Base-by-base conservation (phyloP, 2,329 filamentous ascomycete genomes). In the Cadophora luteo-olivacea region DNA sequence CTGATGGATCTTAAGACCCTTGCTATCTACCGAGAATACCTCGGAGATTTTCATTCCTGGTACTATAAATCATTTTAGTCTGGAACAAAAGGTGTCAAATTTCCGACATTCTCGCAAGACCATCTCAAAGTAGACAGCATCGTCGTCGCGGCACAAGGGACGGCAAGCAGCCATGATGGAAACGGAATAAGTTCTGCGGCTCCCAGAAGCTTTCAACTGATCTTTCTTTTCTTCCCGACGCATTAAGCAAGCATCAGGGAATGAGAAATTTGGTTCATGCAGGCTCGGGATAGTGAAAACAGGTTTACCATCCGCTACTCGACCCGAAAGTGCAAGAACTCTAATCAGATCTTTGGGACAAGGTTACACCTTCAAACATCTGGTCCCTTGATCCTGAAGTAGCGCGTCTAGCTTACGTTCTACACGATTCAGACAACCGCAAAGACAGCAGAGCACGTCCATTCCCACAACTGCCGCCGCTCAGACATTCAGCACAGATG, bases 401-500 rank as follows among this genome's bases (percentile, higher is more conserved):
- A 60, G 36, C 33, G 57, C 22, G 57, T 41, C 12, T 60, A 25
- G 36, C 11, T 19, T 8, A 49, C 7, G 45, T 38, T 11, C 22
- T 25, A 36, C 33, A 49, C n/a, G 45, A 49, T 49, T 24, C 55
- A 38, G 19, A 58, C 11, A 25, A 25, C 41, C 9, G 22, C 36
- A 38, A 41, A 5, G 36, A 41, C 32, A 16, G 29, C 16, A 57
- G 38, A 49, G 45, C 45, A 49, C 32, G 55, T 24, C 55, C 55
- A 38, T 22, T 49, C 32, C 14, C 3, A 38, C 55, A 38, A 58
- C 55, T 58, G 55, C 55, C 55, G 33, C 33, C 57, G 57, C 57
- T 60, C 36, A 60, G 57, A 60, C 57, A 29, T 60, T 45, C 36
- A 60, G 57, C 57, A 60, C 57, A 45, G 57, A 60, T 60, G n/a